These are phyloP conservation scores for Dactylellina sp. DNA, from an alignment of 2,329 filamentous ascomycete genomes.

Conservation along the genomic window DNA sequence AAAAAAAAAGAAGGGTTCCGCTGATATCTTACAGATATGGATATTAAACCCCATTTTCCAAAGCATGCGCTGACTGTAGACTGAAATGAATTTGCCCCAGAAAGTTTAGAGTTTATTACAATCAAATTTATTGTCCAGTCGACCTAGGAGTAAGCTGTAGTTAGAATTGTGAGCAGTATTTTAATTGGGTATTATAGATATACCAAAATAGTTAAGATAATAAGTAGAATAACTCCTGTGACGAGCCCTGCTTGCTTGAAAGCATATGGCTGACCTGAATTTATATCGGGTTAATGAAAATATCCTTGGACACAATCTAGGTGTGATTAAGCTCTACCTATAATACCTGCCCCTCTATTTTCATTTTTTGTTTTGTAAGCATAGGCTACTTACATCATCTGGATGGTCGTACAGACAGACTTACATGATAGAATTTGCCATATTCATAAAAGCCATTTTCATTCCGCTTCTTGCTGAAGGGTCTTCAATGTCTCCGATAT, in stretches of 20 bases:
- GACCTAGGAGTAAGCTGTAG: slow-evolving; percentile 65
- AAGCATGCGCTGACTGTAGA: slow-evolving; percentile 96
- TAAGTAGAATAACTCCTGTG: slow-evolving; percentile 80
- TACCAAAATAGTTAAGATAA: slow-evolving; percentile 79
- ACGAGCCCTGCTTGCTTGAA: slow-evolving; percentile 89
- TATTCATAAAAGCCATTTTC: slow-evolving; percentile 96
- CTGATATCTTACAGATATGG: slow-evolving; percentile 71
- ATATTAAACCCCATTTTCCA: slow-evolving; percentile 85
- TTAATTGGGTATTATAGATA: slow-evolving; percentile 8
- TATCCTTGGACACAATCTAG: not conserved
- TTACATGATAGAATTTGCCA: slow-evolving; percentile 98
- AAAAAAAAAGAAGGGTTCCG: not conserved
- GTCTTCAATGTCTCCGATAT: slow-evolving; percentile 70
- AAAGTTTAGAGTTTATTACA: slow-evolving; percentile 96
- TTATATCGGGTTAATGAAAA: not conserved
- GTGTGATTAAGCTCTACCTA: slow-evolving; percentile 64
- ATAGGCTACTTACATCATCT: slow-evolving; percentile 10
- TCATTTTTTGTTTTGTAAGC: too few relatives aligned
- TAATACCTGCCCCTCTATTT: slow-evolving; percentile 74
- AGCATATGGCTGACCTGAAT: slow-evolving; percentile 86
- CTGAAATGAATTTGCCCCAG: slow-evolving; percentile 92
- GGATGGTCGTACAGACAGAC: slow-evolving; percentile 70
- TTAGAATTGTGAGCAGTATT: slow-evolving; percentile 8
- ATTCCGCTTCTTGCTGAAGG: slow-evolving; percentile 84
- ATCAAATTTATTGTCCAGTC: slow-evolving; percentile 99